A percentile compares a stretch with the other conserved stretches of the same genome.
Evolutionary conservation across 352 stramenopile species (phyloP).

Genomic region (Lagenidium giganteum): DNA sequence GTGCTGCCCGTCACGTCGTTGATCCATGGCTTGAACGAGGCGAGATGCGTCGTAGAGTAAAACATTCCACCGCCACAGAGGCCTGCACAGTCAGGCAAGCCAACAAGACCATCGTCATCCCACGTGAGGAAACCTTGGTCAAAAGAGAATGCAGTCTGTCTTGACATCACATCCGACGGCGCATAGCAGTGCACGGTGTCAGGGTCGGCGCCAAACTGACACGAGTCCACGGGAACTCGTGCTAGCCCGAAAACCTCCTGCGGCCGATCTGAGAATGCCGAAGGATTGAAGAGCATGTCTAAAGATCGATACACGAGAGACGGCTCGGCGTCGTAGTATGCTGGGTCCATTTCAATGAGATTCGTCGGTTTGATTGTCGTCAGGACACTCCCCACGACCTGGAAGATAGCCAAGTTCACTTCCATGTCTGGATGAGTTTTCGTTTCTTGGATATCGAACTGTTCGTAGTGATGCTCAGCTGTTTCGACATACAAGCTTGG

Average conservation of each 20-base stretch:
- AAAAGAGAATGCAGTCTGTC: slow-evolving; percentile 12
- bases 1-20: slow-evolving; percentile 2
- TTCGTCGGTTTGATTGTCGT: not conserved
- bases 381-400: not conserved
- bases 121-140: slow-evolving; percentile 15
- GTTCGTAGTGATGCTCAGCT: not conserved
- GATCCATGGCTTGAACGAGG: slow-evolving; percentile 10
- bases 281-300: slow-evolving; percentile 22
- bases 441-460: slow-evolving; percentile 1
- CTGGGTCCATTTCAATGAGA: slow-evolving; percentile 3
- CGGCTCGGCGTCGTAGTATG: slow-evolving; percentile 8
- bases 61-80: slow-evolving; percentile 22
- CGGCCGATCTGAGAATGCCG: slow-evolving; percentile 9
- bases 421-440: slow-evolving; percentile 9
- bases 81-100: slow-evolving; percentile 16
- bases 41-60: slow-evolving; percentile 17
- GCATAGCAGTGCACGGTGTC: slow-evolving; percentile 13
- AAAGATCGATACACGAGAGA: slow-evolving; percentile 12
- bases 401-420: slow-evolving; percentile 21
- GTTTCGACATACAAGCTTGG: not conserved
- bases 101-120: slow-evolving; percentile 8
- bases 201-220: slow-evolving; percentile 7
- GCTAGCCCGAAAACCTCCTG: slow-evolving; percentile 8
- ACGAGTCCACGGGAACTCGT: slow-evolving; percentile 15
- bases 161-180: slow-evolving; percentile 2